Conservation (phyloP, 768 basidiomycete genomes). For the Pholiota microspora region DNA sequence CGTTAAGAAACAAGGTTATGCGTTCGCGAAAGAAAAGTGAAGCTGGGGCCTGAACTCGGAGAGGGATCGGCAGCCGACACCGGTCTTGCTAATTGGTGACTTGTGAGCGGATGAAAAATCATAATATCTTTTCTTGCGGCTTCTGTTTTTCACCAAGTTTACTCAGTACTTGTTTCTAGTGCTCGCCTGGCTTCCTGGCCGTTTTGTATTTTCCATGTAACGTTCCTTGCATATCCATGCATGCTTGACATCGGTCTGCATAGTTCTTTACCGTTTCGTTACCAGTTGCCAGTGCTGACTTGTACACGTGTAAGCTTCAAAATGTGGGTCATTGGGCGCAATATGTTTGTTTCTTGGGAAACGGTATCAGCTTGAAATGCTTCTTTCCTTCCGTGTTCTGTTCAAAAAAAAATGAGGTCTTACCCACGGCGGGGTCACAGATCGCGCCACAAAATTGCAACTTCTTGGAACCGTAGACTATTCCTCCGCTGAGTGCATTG, state of each 20-base stretch:
- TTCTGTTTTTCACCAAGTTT: neutral
- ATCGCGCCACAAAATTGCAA: no score
- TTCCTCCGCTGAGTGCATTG: neutral
- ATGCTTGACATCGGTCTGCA: neutral
- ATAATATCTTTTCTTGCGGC: neutral
- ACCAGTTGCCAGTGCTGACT: neutral
- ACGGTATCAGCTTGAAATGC: no score
- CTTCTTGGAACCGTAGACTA: no score
- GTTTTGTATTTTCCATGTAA: neutral
- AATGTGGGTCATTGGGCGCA: neutral
- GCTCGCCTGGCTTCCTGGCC: neutral
- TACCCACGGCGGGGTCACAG: no score
- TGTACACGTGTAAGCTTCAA: neutral
- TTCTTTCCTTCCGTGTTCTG: no score
- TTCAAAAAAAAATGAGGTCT: no score
- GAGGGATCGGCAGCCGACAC: neutral
- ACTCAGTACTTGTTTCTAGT: neutral
- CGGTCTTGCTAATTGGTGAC: neutral
- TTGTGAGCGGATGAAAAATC: neutral
- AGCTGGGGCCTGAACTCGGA: neutral
- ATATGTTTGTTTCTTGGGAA: no score
- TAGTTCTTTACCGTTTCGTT: neutral
- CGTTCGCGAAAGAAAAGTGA: constrained; percentile 55
- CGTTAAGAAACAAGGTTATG: constrained; percentile 79
- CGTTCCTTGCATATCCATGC: neutral